phyloP scores from a whole-genome alignment of 2,329 filamentous ascomycete species.

The Dichotomopilus funicola region DNA sequence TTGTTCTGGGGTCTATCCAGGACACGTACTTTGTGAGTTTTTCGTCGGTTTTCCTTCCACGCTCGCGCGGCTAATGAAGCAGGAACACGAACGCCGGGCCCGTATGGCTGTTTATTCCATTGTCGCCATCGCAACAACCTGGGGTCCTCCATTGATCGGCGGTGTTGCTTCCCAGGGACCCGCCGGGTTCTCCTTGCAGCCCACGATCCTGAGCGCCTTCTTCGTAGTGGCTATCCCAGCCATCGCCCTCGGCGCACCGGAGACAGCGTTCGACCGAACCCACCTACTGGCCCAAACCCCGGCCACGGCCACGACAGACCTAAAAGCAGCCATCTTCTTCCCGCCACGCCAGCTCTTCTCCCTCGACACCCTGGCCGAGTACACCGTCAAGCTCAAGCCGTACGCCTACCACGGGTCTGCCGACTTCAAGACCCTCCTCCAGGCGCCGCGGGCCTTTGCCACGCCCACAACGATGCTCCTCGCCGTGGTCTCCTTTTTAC shows the following conservation, averaged over 20 bases:
- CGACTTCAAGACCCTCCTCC: conserved; percentile 32
- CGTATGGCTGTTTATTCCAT: conserved; percentile 41
- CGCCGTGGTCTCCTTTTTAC: conserved; percentile 39
- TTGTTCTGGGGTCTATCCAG: conserved; percentile 46
- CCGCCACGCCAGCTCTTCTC: conserved; percentile 27
- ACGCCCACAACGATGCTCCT: conserved; percentile 46
- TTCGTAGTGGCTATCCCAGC: conserved; percentile 41
- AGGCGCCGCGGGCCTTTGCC: conserved; percentile 40
- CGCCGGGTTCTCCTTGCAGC: conserved; percentile 41
- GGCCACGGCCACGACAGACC: conserved; percentile 21
- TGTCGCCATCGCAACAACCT: conserved; percentile 41
- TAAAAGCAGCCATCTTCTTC: conserved; percentile 24
- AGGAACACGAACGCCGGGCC: conserved; percentile 48
- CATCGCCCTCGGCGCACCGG: conserved; percentile 42
- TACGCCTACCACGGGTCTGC: conserved; percentile 31
- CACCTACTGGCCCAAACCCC: conserved; percentile 25
- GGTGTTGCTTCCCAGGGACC: conserved; percentile 40
- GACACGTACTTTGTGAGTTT: conserved; percentile 50
- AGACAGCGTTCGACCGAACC: conserved; percentile 46
- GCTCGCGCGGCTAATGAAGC: conserved; percentile 21
- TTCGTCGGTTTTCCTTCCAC: background rate
- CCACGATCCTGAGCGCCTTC: conserved; percentile 45
- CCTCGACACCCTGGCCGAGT: conserved; percentile 30
- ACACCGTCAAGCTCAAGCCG: conserved; percentile 36
- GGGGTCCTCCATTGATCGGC: conserved; percentile 49